phyloP scores from a whole-genome alignment of 192 early-diverging fungal species.

The Haplosporangium gracile region DNA sequence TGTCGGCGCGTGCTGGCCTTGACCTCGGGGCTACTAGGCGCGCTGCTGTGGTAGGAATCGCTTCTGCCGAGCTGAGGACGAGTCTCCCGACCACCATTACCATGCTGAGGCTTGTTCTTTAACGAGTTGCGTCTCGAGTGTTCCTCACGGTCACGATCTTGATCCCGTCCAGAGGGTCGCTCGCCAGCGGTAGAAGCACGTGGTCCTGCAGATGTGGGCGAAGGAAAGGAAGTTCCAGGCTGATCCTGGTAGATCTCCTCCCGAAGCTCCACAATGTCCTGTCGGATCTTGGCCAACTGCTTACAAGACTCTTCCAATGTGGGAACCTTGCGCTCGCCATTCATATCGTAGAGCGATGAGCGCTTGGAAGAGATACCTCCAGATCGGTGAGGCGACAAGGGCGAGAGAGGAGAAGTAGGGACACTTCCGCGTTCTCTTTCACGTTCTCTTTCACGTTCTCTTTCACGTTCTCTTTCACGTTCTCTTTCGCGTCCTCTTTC shows the following conservation, averaged over 20 bases:
- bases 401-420: conserved; percentile 28
- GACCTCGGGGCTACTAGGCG: conserved; percentile 29
- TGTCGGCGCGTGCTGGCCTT: conserved; percentile 16
- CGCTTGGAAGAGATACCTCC: conserved; percentile 35
- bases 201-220: conserved; percentile 2
- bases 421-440: conserved; percentile 9
- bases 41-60: conserved; percentile 28
- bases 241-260: conserved; percentile 44
- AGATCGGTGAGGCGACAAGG: conserved; percentile 33
- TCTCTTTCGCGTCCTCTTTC: conserved; percentile 12
- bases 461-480: conserved; percentile 7
- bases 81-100: background rate
- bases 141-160: conserved; percentile 8
- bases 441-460: conserved; percentile 8
- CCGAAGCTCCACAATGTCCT: conserved; percentile 45
- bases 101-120: conserved; percentile 14
- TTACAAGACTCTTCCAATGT: conserved; percentile 49
- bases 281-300: conserved; percentile 42
- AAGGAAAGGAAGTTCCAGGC: background rate
- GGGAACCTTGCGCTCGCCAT: conserved; percentile 28
- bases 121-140: conserved; percentile 30
- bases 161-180: conserved; percentile 9
- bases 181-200: conserved; percentile 4
- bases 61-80: conserved; percentile 5
- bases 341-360: conserved; percentile 28